Evolutionary conservation across 2,329 filamentous ascomycete species (phyloP).

Genomic region (Epicoccum nigrum): DNA sequence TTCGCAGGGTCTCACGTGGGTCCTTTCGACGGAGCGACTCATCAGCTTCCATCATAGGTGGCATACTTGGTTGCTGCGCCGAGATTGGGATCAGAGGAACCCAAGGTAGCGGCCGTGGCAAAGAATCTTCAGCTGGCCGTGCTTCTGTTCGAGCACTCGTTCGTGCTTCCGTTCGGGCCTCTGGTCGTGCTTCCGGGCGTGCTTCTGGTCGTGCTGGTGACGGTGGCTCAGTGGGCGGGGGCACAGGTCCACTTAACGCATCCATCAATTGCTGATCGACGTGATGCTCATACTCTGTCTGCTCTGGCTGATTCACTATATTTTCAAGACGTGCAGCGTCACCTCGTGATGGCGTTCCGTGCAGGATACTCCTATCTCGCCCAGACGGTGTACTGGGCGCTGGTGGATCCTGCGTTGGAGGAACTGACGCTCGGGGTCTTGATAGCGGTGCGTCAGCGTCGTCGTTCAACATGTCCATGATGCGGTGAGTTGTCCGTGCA

Average conservation of each 20-base stretch:
- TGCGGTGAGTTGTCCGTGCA: constrained; percentile 42
- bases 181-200: too few species aligned
- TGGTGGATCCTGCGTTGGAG: constrained; percentile 21
- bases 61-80: constrained; percentile 11
- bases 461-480: constrained; percentile 48
- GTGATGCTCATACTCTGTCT: constrained; percentile 26
- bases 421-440: constrained; percentile 27
- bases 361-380: constrained; percentile 20
- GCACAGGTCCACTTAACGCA: constrained; percentile 21
- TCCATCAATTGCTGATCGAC: constrained; percentile 33
- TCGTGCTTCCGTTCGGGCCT: too few species aligned
- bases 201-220: constrained; percentile 28
- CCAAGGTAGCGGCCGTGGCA: constrained; percentile 24
- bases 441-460: constrained; percentile 39
- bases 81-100: too few species aligned
- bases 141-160: too few species aligned
- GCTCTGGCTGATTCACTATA: constrained; percentile 27
- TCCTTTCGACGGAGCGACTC: constrained; percentile 34
- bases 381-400: constrained; percentile 22
- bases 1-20: constrained; percentile 32
- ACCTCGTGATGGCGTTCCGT: constrained; percentile 27
- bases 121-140: too few species aligned
- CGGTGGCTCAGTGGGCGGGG: constrained; percentile 24
- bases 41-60: constrained; percentile 28
- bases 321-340: constrained; percentile 26